Evolutionary conservation across 257 asterid species (phyloP).

Genomic region (Plectranthus barbatus): DNA sequence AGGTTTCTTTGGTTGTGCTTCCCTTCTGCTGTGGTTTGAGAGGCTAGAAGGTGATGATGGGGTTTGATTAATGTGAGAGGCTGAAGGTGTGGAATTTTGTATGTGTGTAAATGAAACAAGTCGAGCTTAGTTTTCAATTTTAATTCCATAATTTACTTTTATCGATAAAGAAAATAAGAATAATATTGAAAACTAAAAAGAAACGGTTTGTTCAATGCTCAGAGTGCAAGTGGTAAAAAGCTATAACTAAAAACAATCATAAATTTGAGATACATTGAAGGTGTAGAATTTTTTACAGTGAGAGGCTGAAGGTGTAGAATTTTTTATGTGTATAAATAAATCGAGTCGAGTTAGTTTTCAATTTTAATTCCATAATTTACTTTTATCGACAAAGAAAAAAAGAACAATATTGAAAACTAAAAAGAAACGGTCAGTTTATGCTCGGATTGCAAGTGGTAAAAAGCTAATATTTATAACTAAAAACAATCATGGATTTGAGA

Average conservation of each 20-base stretch:
- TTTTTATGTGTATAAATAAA: slow-evolving; percentile 3
- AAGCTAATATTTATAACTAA: no score
- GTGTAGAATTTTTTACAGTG: no score
- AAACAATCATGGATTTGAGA: no score
- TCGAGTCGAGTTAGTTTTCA: neutral
- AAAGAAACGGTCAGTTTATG: no score
- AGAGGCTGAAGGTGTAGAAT: neutral
- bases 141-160: neutral
- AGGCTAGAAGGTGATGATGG: slow-evolving; percentile 34
- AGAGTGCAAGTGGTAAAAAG: no score
- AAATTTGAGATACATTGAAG: no score
- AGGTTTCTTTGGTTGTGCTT: slow-evolving; percentile 17
- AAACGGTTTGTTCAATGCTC: no score
- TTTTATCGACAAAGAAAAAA: neutral
- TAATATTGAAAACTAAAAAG: no score
- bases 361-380: neutral
- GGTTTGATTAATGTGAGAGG: slow-evolving; percentile 1
- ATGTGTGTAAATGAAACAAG: slow-evolving; percentile 6
- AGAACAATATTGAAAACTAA: no score
- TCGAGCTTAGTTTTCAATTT: neutral
- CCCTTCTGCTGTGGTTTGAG: slow-evolving; percentile 25
- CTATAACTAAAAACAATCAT: no score
- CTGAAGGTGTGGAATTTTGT: neutral
- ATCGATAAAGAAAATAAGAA: neutral
- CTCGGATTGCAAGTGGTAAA: no score